These are phyloP conservation scores for Grosmannia serpens DNA, from an alignment of 2,329 filamentous ascomycete genomes.

Conservation along the genomic window DNA sequence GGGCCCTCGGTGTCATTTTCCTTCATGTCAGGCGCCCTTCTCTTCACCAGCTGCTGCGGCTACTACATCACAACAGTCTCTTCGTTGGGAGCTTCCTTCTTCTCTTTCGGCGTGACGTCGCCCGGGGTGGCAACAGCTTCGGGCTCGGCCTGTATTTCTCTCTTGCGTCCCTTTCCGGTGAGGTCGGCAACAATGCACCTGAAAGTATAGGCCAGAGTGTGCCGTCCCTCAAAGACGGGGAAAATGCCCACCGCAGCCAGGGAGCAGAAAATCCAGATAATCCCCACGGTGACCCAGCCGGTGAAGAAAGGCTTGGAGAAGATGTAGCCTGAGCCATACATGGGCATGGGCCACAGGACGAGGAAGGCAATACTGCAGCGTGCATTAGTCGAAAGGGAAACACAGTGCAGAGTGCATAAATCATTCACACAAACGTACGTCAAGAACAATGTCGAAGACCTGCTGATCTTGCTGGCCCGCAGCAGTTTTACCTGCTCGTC, in stretches of 20 bases:
- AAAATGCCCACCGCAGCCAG: slow-evolving; percentile 66
- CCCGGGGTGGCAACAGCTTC: slow-evolving; percentile 2
- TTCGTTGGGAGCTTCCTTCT: slow-evolving; percentile 5
- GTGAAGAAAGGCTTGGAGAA: slow-evolving; percentile 76
- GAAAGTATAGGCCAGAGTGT: slow-evolving; percentile 50
- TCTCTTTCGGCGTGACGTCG: slow-evolving; percentile 12
- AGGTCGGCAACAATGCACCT: slow-evolving; percentile 52
- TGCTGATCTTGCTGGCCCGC: slow-evolving; percentile 22
- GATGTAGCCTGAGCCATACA: slow-evolving; percentile 75
- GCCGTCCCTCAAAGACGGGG: slow-evolving; percentile 68
- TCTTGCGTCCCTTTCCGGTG: slow-evolving; percentile 25
- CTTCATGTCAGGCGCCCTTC: neutral
- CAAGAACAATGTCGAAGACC: slow-evolving; percentile 19
- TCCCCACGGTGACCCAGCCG: slow-evolving; percentile 65
- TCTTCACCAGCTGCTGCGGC: neutral
- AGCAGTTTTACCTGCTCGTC: slow-evolving; percentile 25
- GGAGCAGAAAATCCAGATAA: slow-evolving; percentile 70
- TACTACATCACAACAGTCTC: neutral
- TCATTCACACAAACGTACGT: slow-evolving; percentile 13
- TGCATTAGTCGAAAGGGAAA: slow-evolving; percentile 9
- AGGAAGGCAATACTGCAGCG: slow-evolving; percentile 52
- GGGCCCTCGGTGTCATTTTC: neutral
- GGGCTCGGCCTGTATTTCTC: slow-evolving; percentile 11
- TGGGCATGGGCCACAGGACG: slow-evolving; percentile 82
- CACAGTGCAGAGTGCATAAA: neutral